Evolutionary conservation across 352 stramenopile genomes (phyloP).

Genomic region (Globisporangium yorkense): DNA sequence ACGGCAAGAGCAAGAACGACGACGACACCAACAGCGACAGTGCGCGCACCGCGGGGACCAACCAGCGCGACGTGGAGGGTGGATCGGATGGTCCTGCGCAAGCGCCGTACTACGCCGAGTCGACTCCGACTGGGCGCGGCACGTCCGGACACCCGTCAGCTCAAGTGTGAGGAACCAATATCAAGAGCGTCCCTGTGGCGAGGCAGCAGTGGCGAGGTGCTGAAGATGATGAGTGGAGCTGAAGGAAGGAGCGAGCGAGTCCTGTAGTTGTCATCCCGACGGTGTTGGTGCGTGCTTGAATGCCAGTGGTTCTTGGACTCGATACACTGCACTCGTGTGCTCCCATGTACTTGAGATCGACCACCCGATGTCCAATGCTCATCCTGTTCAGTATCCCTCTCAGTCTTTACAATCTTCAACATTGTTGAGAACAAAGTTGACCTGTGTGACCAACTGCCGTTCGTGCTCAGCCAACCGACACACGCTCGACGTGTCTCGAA

Average conservation of each 20-base stretch:
- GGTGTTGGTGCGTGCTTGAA: too few species aligned
- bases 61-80: conserved; percentile 5
- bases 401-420: neutral
- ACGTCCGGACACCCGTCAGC: neutral
- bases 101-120: conserved; percentile 5
- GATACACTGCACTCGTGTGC: too few species aligned
- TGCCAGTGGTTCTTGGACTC: too few species aligned
- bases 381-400: too few species aligned
- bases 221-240: too few species aligned
- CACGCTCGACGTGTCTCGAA: neutral
- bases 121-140: conserved; percentile 8
- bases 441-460: neutral
- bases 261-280: too few species aligned
- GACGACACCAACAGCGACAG: conserved; percentile 2
- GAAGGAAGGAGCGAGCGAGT: too few species aligned
- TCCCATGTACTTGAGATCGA: too few species aligned
- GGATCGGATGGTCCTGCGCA: conserved; percentile 6
- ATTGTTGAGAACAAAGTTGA: neutral
- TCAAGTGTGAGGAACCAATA: conserved; percentile 4
- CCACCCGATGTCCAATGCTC: too few species aligned
- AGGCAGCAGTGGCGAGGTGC: conserved; percentile 7
- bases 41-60: conserved; percentile 17
- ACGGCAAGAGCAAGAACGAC: conserved; percentile 14
- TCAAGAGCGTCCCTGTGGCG: neutral
- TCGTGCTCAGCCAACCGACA: neutral